Base-by-base conservation (phyloP, 352 stramenopile genomes). In the Thalassiosira ordinaria region DNA sequence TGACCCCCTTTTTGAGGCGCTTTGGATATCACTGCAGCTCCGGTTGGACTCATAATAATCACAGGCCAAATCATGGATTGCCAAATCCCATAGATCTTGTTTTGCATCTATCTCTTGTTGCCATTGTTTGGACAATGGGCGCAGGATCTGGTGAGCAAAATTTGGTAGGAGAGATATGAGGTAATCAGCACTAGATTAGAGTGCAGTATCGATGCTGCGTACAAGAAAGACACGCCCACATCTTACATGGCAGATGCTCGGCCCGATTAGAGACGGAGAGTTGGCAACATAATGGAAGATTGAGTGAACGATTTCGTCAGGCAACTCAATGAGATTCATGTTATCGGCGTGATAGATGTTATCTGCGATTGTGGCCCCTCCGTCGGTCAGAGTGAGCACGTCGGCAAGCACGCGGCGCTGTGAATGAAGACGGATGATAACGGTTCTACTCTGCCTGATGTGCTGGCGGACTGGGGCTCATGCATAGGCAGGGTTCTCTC, bases 251-350 rank as follows among this genome's bases (percentile, higher is more conserved):
- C 67, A 84, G 26, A 84, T 55, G 26, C 44, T 64, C 35, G 67
- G 68, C 5, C 75, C 75, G 11, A 84, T 64, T n/a, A 68, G 69
- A 57, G 35, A 61, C 6, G 75, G 75, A 27, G 61, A 79, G 22
- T 79, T 53, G 5, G 75, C 62, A 0, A 74, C 29, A 33, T 66
- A 84, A n/a, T 35, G 56, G 63, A 84, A 72, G 1, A 79, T 72
- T 33, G 41, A 59, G 53, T 84, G 75, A 7, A 84, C 20, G 33
- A 79, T 73, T 62, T 79, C 75, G 46, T 84, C 75, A 1, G 75
- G 75, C 20, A 84, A 31, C 33, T 74, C 60, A 20, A 61, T 24
- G 5, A 83, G 65, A 47, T 51, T 70, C 20, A 57, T 66, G n/a
- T n/a, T n/a, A n/a, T n/a, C n/a, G n/a, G n/a, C n/a, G n/a, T n/a